phyloP scores from a whole-genome alignment of 116 monocot genomes.

The Posidonia oceanica region DNA sequence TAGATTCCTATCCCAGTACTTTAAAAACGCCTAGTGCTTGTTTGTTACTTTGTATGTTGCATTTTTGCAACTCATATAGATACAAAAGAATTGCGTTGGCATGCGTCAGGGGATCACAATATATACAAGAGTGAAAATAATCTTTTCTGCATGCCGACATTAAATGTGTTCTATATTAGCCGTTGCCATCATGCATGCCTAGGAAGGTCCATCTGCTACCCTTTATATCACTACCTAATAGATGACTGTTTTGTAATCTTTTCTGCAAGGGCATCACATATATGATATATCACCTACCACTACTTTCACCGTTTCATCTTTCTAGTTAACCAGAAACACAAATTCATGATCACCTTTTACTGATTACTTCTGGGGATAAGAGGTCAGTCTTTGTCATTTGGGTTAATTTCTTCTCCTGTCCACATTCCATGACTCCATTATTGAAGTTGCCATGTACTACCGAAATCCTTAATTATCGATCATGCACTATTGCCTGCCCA shows the following conservation, averaged over 20 bases:
- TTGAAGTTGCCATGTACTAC: neutral
- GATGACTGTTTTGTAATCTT: neutral
- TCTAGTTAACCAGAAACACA: neutral
- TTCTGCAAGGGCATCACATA: neutral
- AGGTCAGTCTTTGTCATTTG: neutral
- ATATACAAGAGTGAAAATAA: neutral
- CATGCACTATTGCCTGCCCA: too few relatives aligned
- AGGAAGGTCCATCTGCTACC: neutral
- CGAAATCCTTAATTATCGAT: too few relatives aligned
- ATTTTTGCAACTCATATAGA: too few relatives aligned
- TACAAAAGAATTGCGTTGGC: neutral
- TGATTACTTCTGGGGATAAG: neutral
- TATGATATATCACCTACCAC: neutral
- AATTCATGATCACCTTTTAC: neutral
- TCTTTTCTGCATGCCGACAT: neutral
- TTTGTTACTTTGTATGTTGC: too few relatives aligned
- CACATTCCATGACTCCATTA: neutral
- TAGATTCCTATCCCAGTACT: too few relatives aligned
- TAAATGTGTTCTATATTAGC: neutral
- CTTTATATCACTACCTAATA: neutral
- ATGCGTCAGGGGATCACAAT: neutral
- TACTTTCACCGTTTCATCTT: constrained; percentile 2
- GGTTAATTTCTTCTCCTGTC: constrained; percentile 2
- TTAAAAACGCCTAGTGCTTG: too few relatives aligned
- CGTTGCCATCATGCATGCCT: neutral